A percentile compares a stretch with the other conserved stretches of the same genome.
Conservation (phyloP, 768 basidiomycete species). For the Mycena polygramma region DNA sequence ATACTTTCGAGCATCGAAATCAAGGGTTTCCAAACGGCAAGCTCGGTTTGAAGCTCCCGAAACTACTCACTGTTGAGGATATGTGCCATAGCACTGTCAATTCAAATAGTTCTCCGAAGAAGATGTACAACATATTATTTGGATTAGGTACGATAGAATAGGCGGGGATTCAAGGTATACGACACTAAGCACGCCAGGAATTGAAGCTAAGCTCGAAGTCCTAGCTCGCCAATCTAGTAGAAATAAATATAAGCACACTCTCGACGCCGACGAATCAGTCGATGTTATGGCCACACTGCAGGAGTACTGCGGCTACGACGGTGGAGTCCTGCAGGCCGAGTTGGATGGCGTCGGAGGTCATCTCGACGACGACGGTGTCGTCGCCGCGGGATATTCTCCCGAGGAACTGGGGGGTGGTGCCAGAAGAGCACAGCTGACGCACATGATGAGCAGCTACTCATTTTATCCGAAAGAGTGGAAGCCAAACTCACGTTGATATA, state of each 20-base stretch:
- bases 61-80: too few relatives aligned
- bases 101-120: too few relatives aligned
- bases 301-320: constrained; percentile 65
- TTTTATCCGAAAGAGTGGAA: background rate
- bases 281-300: constrained; percentile 74
- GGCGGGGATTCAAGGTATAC: too few relatives aligned
- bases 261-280: constrained; percentile 53
- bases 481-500: constrained; percentile 65
- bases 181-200: too few relatives aligned
- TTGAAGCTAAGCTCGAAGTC: too few relatives aligned
- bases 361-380: constrained; percentile 63
- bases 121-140: too few relatives aligned
- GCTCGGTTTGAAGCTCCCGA: too few relatives aligned
- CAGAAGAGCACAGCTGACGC: constrained; percentile 62
- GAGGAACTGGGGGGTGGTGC: constrained; percentile 54
- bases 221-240: background rate
- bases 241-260: background rate
- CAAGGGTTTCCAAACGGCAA: too few relatives aligned
- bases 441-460: background rate
- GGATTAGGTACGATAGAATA: too few relatives aligned
- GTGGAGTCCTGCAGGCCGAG: constrained; percentile 65
- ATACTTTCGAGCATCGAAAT: too few relatives aligned
- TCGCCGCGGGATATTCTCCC: constrained; percentile 64
- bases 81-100: too few relatives aligned
- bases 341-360: constrained; percentile 68